Evolutionary conservation across 1,284 basidiomycete species (phyloP).

Genomic region (Ganoderma lingzhi): DNA sequence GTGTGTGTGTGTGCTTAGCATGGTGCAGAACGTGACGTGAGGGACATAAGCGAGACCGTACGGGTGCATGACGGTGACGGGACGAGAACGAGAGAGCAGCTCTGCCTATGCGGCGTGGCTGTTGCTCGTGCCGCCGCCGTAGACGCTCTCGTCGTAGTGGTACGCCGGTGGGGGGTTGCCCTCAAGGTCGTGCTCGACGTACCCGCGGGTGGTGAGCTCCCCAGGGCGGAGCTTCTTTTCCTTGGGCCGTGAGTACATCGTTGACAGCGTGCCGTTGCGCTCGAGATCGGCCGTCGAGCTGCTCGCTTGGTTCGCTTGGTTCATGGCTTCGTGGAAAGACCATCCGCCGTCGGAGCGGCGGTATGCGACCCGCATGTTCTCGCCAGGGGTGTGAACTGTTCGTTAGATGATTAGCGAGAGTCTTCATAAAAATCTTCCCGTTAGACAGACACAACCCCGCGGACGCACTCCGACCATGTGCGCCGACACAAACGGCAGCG

Average conservation of each 20-base stretch:
- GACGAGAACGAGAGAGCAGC: neutral
- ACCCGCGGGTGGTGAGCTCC: constrained; percentile 41
- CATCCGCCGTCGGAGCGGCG: constrained; percentile 43
- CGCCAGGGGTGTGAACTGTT: constrained; percentile 41
- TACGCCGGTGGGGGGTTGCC: constrained; percentile 41
- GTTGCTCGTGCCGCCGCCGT: constrained; percentile 25
- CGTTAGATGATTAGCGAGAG: neutral
- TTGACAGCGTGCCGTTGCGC: constrained; percentile 25
- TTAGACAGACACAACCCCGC: neutral
- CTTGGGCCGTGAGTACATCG: constrained; percentile 29
- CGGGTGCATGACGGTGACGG: constrained; percentile 2
- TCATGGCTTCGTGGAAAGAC: constrained; percentile 36
- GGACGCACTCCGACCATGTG: neutral
- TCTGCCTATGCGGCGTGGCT: constrained; percentile 4
- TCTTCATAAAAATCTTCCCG: neutral
- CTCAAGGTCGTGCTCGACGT: constrained; percentile 37
- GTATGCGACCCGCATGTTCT: constrained; percentile 44
- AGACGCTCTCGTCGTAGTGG: constrained; percentile 27
- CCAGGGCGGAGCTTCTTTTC: constrained; percentile 38
- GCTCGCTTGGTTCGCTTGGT: constrained; percentile 11
- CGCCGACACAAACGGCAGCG: too few species aligned
- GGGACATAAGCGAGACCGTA: constrained; percentile 4
- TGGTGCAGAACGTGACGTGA: constrained; percentile 22
- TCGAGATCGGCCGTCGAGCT: constrained; percentile 25
- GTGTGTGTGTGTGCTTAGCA: constrained; percentile 12